Base-by-base conservation (phyloP, 108 stramenopile species). In the Conticribra guillardii region DNA sequence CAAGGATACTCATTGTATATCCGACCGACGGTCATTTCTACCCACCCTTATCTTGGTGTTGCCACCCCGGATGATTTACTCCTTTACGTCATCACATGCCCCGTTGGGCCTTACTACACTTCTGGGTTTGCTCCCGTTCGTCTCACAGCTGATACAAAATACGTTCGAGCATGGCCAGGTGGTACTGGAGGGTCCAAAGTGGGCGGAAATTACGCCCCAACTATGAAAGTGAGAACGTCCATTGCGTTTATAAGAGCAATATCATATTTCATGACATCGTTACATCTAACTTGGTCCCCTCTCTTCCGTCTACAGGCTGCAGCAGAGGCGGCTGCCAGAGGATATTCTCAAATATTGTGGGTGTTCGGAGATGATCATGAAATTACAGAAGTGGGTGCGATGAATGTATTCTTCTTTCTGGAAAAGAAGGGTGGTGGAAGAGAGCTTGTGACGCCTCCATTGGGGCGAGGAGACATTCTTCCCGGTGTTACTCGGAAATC, bases 1-100 rank as follows among this genome's bases (percentile, higher is more conserved):
- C 93, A 93, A 65, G 97, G 97, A n/a, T 98, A 98, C 69, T 93
- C 94, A 15, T 76, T 98, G n/a, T 99, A 99, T 82, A 61, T 99
- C 47, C 91, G 98, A 19, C 98, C 98, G 16, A 98, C 97, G 0
- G 95, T 94, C 17, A 87, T 99, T 37, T 87, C 93, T 56, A 98
- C 95, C 41, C 85, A 96, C 54, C 87, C 84, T 48, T 93, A 80
- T 54, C 79, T 97, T 49, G 95, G 93, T 11, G 57, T 97, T 24
- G 76, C 83, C n/a, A 73, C 87, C 7, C 87, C 93, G 16, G 71
- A 87, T 3, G 71, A 73, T 45, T 52, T 96, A 22, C 70, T 93
- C 31, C 50, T 96, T 3, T 98, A 81, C 70, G 84, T 87, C 33
- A 96, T 98, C 59, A 84, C 92, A 19, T 84, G 76, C 32, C 97